phyloP scores from a whole-genome alignment of 139 green algal genomes.

The Haematococcus lacustris region DNA sequence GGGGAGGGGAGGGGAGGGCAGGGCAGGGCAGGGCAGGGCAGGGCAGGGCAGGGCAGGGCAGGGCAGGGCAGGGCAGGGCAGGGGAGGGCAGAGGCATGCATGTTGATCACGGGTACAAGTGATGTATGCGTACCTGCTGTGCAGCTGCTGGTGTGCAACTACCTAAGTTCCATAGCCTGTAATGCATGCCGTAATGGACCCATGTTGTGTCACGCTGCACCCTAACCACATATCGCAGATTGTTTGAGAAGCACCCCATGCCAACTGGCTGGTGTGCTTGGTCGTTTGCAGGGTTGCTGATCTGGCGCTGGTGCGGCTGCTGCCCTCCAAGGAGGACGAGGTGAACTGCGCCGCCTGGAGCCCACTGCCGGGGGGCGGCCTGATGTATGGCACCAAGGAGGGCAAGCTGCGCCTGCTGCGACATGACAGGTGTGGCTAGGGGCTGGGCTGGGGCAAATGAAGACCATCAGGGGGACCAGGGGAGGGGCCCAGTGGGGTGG shows the following conservation, averaged over 20 bases:
- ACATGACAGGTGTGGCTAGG: constrained; percentile 29
- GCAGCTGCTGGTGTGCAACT: background rate
- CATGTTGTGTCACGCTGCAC: background rate
- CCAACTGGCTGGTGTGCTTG: background rate
- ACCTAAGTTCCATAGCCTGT: background rate
- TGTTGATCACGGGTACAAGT: too few species aligned
- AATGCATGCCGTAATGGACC: background rate
- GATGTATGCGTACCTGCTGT: too few species aligned
- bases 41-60: too few species aligned
- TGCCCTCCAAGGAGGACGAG: constrained; percentile 80
- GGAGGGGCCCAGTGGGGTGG: too few species aligned
- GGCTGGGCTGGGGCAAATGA: too few species aligned
- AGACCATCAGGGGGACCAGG: too few species aligned
- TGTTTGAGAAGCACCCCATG: background rate
- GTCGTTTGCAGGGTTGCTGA: constrained; percentile 48
- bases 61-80: too few species aligned
- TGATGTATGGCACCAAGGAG: constrained; percentile 94
- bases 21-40: too few species aligned
- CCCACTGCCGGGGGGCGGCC: constrained; percentile 62
- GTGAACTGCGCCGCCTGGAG: constrained; percentile 87
- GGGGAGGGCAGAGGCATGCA: too few species aligned
- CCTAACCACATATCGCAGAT: background rate
- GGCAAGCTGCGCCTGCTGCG: constrained; percentile 58
- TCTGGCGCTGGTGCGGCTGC: constrained; percentile 65
- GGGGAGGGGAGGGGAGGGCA: too few species aligned